A percentile compares a stretch with the other conserved stretches of the same genome.
These are phyloP conservation scores for Colletotrichum sp. DNA, from an alignment of 2,329 filamentous ascomycete species.

Conservation along the genomic window DNA sequence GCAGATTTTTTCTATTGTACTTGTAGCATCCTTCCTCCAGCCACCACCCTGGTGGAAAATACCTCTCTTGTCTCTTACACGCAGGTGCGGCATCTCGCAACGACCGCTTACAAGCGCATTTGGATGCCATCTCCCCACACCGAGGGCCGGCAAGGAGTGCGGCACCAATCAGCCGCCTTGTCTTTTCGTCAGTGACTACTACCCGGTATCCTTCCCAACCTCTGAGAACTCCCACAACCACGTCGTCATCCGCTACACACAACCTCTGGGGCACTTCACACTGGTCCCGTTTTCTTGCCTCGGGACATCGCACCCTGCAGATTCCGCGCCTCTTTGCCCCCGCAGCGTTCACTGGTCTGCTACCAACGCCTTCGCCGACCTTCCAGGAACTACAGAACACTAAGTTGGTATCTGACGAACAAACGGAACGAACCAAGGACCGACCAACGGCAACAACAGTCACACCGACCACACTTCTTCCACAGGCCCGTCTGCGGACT, in stretches of 20 bases:
- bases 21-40: not conserved
- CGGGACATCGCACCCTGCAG: not conserved
- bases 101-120: not conserved
- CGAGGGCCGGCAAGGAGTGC: not conserved
- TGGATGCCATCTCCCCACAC: not conserved
- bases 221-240: not conserved
- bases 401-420: not conserved
- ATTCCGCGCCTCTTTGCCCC: not conserved
- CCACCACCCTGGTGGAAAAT: not conserved
- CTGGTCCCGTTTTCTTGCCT: not conserved
- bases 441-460: not conserved
- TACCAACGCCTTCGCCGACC: not conserved
- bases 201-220: not conserved
- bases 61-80: not conserved
- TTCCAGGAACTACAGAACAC: not conserved
- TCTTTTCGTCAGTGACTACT: not conserved
- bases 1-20: not conserved
- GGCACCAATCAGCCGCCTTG: not conserved
- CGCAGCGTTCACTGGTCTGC: not conserved
- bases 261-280: not conserved
- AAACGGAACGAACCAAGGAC: not conserved
- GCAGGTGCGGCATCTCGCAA: not conserved
- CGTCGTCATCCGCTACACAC: not conserved
- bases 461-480: conserved; percentile 1
- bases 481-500: not conserved